phyloP scores from a whole-genome alignment of 352 stramenopile species.

The Globisporangium perplexum region DNA sequence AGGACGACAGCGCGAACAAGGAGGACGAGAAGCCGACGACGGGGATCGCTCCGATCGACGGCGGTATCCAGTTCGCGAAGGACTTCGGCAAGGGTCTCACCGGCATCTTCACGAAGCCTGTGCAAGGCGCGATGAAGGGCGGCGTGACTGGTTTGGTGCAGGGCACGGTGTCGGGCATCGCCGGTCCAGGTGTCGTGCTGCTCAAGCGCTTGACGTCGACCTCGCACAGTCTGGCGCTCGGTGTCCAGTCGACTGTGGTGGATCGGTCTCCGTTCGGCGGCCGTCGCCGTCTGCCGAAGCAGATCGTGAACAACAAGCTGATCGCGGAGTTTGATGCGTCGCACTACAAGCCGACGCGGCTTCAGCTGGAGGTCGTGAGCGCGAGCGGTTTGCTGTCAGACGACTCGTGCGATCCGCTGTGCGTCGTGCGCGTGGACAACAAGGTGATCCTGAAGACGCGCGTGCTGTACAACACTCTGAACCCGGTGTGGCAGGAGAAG shows the following conservation, averaged over 20 bases:
- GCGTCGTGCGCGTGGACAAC: slow-evolving; percentile 67
- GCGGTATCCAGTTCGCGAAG: slow-evolving; percentile 78
- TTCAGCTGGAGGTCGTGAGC: slow-evolving; percentile 65
- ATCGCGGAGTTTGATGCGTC: slow-evolving; percentile 60
- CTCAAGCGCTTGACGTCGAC: slow-evolving; percentile 84
- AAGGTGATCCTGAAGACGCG: slow-evolving; percentile 62
- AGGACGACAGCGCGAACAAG: slow-evolving; percentile 30
- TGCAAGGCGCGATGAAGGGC: slow-evolving; percentile 74
- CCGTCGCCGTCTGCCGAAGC: slow-evolving; percentile 60
- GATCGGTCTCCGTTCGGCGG: slow-evolving; percentile 76
- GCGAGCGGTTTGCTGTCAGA: slow-evolving; percentile 69
- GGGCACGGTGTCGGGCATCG: slow-evolving; percentile 72
- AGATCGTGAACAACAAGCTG: slow-evolving; percentile 57
- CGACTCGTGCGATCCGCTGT: slow-evolving; percentile 72
- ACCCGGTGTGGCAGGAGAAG: slow-evolving; percentile 79
- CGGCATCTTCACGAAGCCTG: slow-evolving; percentile 84
- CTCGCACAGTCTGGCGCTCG: slow-evolving; percentile 68
- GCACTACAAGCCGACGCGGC: slow-evolving; percentile 50
- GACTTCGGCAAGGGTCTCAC: slow-evolving; percentile 81
- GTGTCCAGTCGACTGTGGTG: slow-evolving; percentile 75
- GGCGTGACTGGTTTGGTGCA: slow-evolving; percentile 73
- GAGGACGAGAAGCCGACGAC: slow-evolving; percentile 16
- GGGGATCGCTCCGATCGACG: slow-evolving; percentile 30
- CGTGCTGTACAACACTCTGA: slow-evolving; percentile 83
- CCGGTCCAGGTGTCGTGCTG: slow-evolving; percentile 73